Evolutionary conservation across 2,329 filamentous ascomycete species (phyloP).

Genomic region (Hirsutella rhossiliensis): DNA sequence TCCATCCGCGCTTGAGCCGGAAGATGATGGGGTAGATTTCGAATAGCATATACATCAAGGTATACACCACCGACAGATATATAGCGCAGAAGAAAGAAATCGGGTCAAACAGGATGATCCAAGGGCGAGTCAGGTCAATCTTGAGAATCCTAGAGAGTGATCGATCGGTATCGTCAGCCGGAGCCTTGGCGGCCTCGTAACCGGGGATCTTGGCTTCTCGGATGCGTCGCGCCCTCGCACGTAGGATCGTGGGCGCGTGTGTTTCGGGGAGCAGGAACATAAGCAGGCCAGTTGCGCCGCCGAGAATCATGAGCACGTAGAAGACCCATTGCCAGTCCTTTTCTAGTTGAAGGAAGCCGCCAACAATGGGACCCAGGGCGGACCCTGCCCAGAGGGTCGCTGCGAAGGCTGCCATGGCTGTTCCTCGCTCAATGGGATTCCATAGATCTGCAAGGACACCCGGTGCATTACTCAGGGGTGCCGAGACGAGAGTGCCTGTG

Average conservation of each 20-base stretch:
- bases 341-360: constrained; percentile 44
- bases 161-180: constrained; percentile 31
- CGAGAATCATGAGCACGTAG: constrained; percentile 33
- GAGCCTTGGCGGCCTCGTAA: constrained; percentile 38
- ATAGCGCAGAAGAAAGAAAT: constrained; percentile 39
- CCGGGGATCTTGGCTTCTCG: constrained; percentile 33
- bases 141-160: constrained; percentile 33
- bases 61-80: constrained; percentile 41
- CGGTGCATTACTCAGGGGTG: constrained; percentile 33
- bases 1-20: constrained; percentile 39
- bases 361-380: constrained; percentile 38
- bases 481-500: constrained; percentile 41
- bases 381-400: constrained; percentile 42
- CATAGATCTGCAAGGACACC: constrained; percentile 43
- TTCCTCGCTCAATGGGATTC: constrained; percentile 37
- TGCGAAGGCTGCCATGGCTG: constrained; percentile 40
- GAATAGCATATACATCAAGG: constrained; percentile 45
- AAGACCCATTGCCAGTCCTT: constrained; percentile 42
- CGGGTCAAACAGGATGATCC: constrained; percentile 40
- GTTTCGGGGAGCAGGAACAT: constrained; percentile 51
- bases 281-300: constrained; percentile 22
- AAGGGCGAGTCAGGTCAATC: constrained; percentile 38
- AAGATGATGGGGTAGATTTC: constrained; percentile 44
- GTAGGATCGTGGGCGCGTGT: constrained; percentile 34
- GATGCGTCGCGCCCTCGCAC: constrained; percentile 40